Conservation (phyloP, 768 basidiomycete genomes). For the Termitomyces sp. region DNA sequence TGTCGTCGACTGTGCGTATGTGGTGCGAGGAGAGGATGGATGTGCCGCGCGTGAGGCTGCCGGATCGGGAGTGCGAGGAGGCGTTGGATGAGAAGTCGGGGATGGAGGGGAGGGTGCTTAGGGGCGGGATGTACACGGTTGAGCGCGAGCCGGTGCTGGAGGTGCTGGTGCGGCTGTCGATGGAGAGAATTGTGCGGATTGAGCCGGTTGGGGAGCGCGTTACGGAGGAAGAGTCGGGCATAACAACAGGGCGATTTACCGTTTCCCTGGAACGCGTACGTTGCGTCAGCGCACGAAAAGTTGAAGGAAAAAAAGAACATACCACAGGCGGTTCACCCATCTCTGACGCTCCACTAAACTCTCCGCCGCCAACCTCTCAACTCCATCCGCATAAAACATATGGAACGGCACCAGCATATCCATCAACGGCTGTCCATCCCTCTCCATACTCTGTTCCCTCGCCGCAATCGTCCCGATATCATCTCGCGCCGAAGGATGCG, state of each 20-base stretch:
- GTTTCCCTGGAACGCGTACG: conserved; percentile 57
- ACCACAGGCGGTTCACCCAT: conserved; percentile 94
- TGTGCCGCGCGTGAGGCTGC: conserved; percentile 29
- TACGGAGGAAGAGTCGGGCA: conserved; percentile 45
- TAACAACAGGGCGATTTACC: conserved; percentile 52
- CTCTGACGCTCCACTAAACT: conserved; percentile 81
- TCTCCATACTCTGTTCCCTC: conserved; percentile 48
- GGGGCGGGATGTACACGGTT: conserved; percentile 74
- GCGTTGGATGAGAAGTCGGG: conserved; percentile 49
- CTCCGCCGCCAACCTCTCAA: conserved; percentile 86
- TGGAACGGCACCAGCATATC: conserved; percentile 88
- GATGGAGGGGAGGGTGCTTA: conserved; percentile 68
- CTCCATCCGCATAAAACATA: conserved; percentile 84
- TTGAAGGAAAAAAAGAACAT: conserved; percentile 22
- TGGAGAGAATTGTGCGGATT: conserved; percentile 66
- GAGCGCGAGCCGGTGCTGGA: conserved; percentile 59
- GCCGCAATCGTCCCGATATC: conserved; percentile 89
- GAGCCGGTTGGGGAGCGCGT: conserved; percentile 53
- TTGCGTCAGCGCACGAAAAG: neutral
- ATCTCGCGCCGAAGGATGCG: conserved; percentile 75
- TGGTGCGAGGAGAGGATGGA: conserved; percentile 58
- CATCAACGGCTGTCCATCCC: conserved; percentile 49
- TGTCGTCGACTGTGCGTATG: conserved; percentile 71
- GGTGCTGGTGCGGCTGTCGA: conserved; percentile 41
- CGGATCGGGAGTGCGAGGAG: conserved; percentile 25